Evolutionary conservation across 169 alveolate species (phyloP).

Genomic region (Plasmodium malariae): DNA sequence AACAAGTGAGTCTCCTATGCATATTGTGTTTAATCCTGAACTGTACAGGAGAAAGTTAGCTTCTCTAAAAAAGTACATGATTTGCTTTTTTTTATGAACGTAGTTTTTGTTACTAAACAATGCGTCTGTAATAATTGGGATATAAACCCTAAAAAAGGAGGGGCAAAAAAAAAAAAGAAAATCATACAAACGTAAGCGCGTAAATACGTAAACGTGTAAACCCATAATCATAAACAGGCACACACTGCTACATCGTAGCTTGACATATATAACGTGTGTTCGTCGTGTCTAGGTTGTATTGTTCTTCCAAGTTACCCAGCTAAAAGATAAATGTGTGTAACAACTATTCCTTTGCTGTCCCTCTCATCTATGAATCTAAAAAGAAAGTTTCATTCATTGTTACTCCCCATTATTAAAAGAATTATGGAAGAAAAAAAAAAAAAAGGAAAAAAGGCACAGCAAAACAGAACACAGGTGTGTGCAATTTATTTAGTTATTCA

Average conservation of each 20-base stretch:
- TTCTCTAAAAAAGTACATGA: slow-evolving; percentile 19
- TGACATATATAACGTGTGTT: neutral
- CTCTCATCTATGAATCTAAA: slow-evolving; percentile 46
- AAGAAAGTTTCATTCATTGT: too few species aligned
- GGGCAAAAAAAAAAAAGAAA: slow-evolving; percentile 8
- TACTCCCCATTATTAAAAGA: neutral
- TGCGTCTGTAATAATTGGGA: slow-evolving; percentile 36
- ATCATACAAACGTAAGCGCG: neutral
- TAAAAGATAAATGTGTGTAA: slow-evolving; percentile 62
- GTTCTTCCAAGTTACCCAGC: slow-evolving; percentile 53
- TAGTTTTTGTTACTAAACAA: slow-evolving; percentile 9
- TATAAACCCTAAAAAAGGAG: slow-evolving; percentile 23
- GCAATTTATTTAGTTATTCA: neutral
- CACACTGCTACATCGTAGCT: neutral
- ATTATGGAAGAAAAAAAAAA: too few species aligned
- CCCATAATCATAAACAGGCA: neutral
- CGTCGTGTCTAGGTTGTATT: neutral
- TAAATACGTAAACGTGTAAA: neutral
- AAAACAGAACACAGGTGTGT: neutral
- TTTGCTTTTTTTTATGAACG: slow-evolving; percentile 13
- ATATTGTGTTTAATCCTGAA: slow-evolving; percentile 35
- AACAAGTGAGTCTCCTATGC: slow-evolving; percentile 70
- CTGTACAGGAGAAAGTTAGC: slow-evolving; percentile 14
- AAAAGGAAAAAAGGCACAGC: neutral
- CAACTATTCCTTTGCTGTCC: slow-evolving; percentile 24